Base-by-base conservation (phyloP, 2,329 filamentous ascomycete genomes). In the Pseudogymnoascus sp. region DNA sequence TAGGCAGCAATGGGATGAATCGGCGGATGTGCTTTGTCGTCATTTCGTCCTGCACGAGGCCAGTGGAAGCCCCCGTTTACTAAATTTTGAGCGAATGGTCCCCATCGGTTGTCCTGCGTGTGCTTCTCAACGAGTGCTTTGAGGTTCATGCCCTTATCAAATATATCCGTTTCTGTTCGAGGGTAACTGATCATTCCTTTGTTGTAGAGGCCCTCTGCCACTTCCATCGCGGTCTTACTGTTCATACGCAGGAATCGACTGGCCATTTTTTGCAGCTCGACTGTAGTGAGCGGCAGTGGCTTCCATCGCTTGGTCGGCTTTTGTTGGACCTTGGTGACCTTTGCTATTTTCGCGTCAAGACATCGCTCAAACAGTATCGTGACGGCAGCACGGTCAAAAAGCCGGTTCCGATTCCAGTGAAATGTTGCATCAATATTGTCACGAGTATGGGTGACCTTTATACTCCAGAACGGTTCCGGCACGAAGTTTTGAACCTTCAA, bases 141-240 rank as follows among this genome's bases (percentile, higher is more conserved):
- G 19, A 99, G 81, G 73, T 98, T 88, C 79, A 98, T 97, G 4
- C 84, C 93, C 71, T 85, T 86, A 72, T 97, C 93, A 72, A 98
- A 99, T 34, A 93, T 90, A 75, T 99, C 95, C 0, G 95, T 99
- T 76, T 99, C 95, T 0, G 95, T 99, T 76, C 95, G 87, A 1
- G 95, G 95, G 76, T 99, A 99, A 75, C 93, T 97, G 76, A 99
- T 96, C 77, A 93, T 98, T 0, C 95, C 95, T 75, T 90, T 92
- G 60, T 92, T 93, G 79, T 99, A 99, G 1, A 99, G 83, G 4
- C 81, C 80, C 75, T 99, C 95, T 4, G 95, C 95, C 23, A 89
- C 81, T 60, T 83, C 88, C 93, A 99, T 97, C 51, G 96, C 91
- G 65, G 89, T 84, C 70, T 96, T 90, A 78, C 93, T 93, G 67